A percentile compares a stretch with the other conserved stretches of the same genome.
phyloP scores from a whole-genome alignment of 2,329 filamentous ascomycete species.

The Keithomyces neogunnii region DNA sequence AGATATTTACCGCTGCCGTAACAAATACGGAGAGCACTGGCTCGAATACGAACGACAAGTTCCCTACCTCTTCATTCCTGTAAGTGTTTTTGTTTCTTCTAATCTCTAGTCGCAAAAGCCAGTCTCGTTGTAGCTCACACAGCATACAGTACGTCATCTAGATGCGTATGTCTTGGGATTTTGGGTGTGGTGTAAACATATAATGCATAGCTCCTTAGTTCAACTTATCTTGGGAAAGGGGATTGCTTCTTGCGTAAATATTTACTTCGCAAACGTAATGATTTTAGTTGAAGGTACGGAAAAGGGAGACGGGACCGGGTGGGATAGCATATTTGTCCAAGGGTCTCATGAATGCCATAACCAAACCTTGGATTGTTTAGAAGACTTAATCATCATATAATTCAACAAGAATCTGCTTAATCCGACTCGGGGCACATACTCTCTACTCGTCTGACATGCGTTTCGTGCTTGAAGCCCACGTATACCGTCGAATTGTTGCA shows the following conservation, averaged over 20 bases:
- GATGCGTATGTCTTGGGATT: slow-evolving; percentile 4
- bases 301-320: not conserved
- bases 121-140: slow-evolving; percentile 8
- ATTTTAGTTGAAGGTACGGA: not conserved
- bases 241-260: not conserved
- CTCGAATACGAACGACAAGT: slow-evolving; percentile 68
- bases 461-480: too few relatives aligned
- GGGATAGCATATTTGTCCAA: not conserved
- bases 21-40: slow-evolving; percentile 79
- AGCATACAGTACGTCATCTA: slow-evolving; percentile 32
- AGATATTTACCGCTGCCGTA: slow-evolving; percentile 69
- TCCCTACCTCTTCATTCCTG: slow-evolving; percentile 77
- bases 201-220: not conserved
- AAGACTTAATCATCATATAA: not conserved
- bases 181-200: not conserved
- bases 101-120: too few relatives aligned
- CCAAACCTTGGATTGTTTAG: not conserved
- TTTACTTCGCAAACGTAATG: not conserved
- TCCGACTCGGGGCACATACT: too few relatives aligned
- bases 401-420: too few relatives aligned
- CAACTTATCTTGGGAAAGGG: not conserved
- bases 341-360: not conserved
- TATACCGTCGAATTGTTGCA: too few relatives aligned
- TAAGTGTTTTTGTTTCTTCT: slow-evolving; percentile 20
- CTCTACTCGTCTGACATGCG: too few relatives aligned